phyloP scores from a whole-genome alignment of 768 basidiomycete species.

The Lentinula sp. region DNA sequence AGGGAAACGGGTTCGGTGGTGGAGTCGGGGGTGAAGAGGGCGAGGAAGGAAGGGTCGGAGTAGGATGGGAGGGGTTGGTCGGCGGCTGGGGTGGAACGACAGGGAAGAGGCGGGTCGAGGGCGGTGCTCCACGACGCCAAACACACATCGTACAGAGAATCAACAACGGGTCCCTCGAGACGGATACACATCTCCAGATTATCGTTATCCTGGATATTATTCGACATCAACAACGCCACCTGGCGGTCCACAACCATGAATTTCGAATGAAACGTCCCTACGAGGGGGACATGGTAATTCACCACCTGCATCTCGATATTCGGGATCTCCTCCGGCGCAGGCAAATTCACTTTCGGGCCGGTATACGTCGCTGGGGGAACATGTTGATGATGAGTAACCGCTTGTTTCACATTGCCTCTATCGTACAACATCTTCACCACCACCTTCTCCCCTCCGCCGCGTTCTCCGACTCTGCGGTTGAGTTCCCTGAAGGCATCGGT shows the following conservation, averaged over 20 bases:
- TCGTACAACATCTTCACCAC: conserved; percentile 70
- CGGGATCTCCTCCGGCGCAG: conserved; percentile 48
- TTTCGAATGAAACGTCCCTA: conserved; percentile 54
- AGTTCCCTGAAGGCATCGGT: conserved; percentile 47
- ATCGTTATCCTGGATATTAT: conserved; percentile 58
- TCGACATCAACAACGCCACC: conserved; percentile 57
- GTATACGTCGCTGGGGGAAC: conserved; percentile 42
- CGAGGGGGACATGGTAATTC: conserved; percentile 38
- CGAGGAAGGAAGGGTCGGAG: conserved; percentile 16
- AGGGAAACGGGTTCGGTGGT: not conserved
- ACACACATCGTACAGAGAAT: conserved; percentile 64
- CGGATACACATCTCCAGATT: conserved; percentile 27
- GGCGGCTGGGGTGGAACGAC: conserved; percentile 23
- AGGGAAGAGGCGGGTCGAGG: conserved; percentile 40
- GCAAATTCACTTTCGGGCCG: conserved; percentile 41
- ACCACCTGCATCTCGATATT: conserved; percentile 57
- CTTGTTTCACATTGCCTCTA: conserved; percentile 53
- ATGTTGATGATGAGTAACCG: conserved; percentile 33
- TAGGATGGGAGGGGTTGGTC: conserved; percentile 33
- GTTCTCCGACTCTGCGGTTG: conserved; percentile 37
- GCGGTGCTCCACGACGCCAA: conserved; percentile 54
- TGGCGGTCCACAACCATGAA: conserved; percentile 67
- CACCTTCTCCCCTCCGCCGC: conserved; percentile 33
- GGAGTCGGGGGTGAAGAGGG: not conserved
- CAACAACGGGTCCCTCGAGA: conserved; percentile 65